These are phyloP conservation scores for Fusarium avenaceum DNA, from an alignment of 2,329 filamentous ascomycete species.

Conservation along the genomic window DNA sequence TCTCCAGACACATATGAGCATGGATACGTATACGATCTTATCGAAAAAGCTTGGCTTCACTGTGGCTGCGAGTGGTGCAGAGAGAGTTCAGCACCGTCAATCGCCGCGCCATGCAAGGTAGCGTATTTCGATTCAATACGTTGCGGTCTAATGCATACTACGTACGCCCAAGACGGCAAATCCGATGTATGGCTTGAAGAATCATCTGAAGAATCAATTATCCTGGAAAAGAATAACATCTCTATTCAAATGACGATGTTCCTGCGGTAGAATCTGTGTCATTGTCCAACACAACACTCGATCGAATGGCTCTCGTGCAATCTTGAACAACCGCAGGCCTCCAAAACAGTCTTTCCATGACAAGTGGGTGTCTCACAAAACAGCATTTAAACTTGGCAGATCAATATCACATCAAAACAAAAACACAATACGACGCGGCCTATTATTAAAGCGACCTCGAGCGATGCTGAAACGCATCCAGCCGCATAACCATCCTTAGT, in stretches of 20 bases:
- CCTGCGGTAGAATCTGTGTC: conserved; percentile 17
- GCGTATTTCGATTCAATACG: conserved; percentile 5
- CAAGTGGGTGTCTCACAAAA: conserved; percentile 32
- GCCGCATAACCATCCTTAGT: neutral
- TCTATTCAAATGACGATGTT: conserved; percentile 15
- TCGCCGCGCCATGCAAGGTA: neutral
- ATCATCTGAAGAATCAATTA: too few species aligned
- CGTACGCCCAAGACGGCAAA: conserved; percentile 1
- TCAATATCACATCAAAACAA: conserved; percentile 2
- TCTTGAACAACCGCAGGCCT: conserved; percentile 20
- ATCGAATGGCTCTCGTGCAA: conserved; percentile 15
- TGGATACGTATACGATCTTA: neutral
- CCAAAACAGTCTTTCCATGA: conserved; percentile 28
- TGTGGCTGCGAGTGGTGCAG: conserved; percentile 31
- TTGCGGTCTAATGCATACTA: neutral
- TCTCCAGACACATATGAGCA: neutral
- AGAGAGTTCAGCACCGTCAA: conserved; percentile 5
- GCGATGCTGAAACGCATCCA: conserved; percentile 33
- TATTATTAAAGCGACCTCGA: conserved; percentile 28
- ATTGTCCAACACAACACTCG: conserved; percentile 27
- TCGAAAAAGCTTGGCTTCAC: conserved; percentile 25
- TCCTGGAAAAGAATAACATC: conserved; percentile 1
- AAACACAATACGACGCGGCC: conserved; percentile 15
- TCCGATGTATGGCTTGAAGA: too few species aligned
- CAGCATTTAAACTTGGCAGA: conserved; percentile 9